phyloP scores from a whole-genome alignment of 352 stramenopile species.

The Pythium apleroticum region DNA sequence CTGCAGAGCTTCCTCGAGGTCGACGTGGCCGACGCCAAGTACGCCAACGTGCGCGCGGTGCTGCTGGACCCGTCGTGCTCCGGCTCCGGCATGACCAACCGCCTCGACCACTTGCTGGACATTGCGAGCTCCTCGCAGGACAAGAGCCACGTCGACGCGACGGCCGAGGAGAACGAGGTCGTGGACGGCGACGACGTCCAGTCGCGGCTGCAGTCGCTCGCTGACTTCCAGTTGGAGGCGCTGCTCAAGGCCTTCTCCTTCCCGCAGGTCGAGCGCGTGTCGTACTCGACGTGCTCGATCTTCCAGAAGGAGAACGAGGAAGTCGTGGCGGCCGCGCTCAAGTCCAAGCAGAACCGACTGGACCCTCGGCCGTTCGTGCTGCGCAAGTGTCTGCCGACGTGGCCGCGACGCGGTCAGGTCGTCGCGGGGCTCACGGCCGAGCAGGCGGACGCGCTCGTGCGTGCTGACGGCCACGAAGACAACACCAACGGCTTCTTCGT shows the following conservation, averaged over 20 bases:
- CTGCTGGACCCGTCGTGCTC: conserved; percentile 97
- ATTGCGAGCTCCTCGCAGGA: conserved; percentile 67
- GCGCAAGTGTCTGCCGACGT: conserved; percentile 63
- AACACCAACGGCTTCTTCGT: conserved; percentile 98
- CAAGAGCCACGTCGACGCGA: conserved; percentile 28
- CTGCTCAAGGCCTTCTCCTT: conserved; percentile 95
- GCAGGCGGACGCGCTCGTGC: conserved; percentile 85
- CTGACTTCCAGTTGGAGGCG: conserved; percentile 94
- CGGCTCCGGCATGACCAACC: conserved; percentile 94
- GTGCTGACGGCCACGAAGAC: conserved; percentile 91
- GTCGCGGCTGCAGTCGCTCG: conserved; percentile 88
- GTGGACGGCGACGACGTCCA: conserved; percentile 50
- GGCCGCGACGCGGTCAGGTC: conserved; percentile 67
- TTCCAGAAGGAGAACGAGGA: conserved; percentile 96
- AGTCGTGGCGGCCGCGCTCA: conserved; percentile 90
- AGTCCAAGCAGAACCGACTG: conserved; percentile 46
- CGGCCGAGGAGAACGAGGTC: conserved; percentile 26
- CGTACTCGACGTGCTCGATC: conserved; percentile 97
- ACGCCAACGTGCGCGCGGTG: conserved; percentile 89
- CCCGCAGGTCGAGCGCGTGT: conserved; percentile 90
- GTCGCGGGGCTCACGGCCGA: conserved; percentile 55
- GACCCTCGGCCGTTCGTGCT: conserved; percentile 64
- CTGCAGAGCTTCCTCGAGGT: conserved; percentile 93
- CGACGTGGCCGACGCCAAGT: conserved; percentile 68
- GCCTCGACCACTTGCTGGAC: conserved; percentile 90